A percentile compares a stretch with the other conserved stretches of the same genome.
These are phyloP conservation scores for Sclerotinia subarctica DNA, from an alignment of 2,329 filamentous ascomycete species.

Conservation along the genomic window DNA sequence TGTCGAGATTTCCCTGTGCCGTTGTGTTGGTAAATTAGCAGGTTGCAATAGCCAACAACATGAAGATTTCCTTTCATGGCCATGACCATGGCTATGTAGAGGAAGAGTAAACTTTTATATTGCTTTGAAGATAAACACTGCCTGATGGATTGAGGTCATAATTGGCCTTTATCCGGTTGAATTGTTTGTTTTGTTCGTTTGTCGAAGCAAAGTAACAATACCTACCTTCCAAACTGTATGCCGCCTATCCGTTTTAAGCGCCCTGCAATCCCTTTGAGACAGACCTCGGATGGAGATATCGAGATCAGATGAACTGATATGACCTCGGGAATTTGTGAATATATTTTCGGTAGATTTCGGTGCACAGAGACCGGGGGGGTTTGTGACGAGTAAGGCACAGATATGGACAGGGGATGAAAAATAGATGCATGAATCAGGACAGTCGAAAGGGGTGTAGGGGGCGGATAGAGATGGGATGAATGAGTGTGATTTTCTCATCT, in stretches of 20 bases:
- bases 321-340: background rate
- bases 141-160: background rate
- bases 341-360: background rate
- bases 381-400: background rate
- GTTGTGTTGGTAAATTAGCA: background rate
- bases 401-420: background rate
- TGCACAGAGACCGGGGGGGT: background rate
- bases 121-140: conserved; percentile 1
- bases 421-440: background rate
- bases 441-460: background rate
- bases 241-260: conserved; percentile 7
- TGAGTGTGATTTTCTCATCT: background rate
- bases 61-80: background rate
- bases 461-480: background rate
- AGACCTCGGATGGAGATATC: conserved; percentile 6
- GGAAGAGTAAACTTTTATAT: conserved; percentile 1
- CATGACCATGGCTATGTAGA: conserved; percentile 7
- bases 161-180: background rate
- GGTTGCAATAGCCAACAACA: background rate
- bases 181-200: conserved; percentile 1
- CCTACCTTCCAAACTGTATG: background rate
- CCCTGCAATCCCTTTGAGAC: background rate
- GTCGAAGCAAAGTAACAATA: conserved; percentile 1
- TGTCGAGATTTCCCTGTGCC: background rate
- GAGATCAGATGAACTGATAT: background rate